Conservation (phyloP, 345 rosid genomes). For the Cardamine chenopodiifolia region DNA sequence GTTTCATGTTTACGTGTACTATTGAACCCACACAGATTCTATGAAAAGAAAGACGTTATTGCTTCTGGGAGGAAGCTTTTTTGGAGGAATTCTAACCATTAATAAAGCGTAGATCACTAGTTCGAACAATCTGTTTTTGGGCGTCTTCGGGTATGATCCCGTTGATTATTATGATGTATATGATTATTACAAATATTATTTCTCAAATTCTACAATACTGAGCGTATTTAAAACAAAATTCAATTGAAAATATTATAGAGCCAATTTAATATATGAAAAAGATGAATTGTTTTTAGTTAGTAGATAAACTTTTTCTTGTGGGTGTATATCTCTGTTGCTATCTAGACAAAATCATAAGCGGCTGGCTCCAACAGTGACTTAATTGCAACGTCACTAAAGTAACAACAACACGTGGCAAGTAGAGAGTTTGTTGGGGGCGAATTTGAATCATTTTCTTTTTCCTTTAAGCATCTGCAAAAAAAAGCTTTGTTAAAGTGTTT, state of each 20-base stretch:
- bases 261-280: neutral
- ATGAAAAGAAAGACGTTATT: too few species aligned
- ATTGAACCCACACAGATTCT: too few species aligned
- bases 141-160: too few species aligned
- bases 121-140: too few species aligned
- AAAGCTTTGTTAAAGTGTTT: constrained; percentile 2
- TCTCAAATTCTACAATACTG: neutral
- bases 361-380: constrained; percentile 8
- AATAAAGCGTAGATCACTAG: too few species aligned
- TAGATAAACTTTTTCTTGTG: neutral
- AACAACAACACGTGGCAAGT: constrained; percentile 15
- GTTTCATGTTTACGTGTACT: too few species aligned
- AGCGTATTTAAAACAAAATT: neutral
- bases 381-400: constrained; percentile 26
- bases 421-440: constrained; percentile 24
- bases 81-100: too few species aligned
- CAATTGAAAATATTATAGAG: neutral
- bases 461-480: constrained; percentile 40
- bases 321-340: constrained; percentile 5
- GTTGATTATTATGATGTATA: too few species aligned
- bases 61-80: too few species aligned
- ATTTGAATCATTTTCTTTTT: constrained; percentile 38
- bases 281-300: neutral
- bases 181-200: neutral
- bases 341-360: constrained; percentile 10